A percentile compares a stretch with the other conserved stretches of the same genome.
These are phyloP conservation scores for Termitomyces sp. DNA, from an alignment of 768 basidiomycete species.

Conservation along the genomic window DNA sequence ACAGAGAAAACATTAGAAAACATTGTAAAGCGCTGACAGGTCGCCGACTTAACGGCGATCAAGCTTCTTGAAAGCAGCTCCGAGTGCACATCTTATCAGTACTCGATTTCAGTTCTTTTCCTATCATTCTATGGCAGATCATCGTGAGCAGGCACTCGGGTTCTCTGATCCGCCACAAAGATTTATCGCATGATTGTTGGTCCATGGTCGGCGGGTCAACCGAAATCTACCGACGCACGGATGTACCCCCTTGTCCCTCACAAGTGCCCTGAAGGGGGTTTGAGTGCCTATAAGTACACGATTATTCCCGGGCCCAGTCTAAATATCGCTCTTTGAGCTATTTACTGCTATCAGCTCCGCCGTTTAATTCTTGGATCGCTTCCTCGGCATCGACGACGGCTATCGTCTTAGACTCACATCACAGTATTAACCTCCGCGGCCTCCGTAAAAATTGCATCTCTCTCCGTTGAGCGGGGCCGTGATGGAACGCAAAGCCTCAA, in stretches of 20 bases:
- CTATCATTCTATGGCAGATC: too few species aligned
- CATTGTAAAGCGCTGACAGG: too few species aligned
- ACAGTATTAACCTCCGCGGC: neutral
- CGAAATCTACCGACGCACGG: neutral
- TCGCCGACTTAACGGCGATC: too few species aligned
- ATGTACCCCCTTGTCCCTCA: too few species aligned
- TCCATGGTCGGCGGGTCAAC: neutral
- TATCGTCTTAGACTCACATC: too few species aligned
- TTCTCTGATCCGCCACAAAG: neutral
- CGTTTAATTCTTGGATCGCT: neutral
- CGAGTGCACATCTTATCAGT: too few species aligned
- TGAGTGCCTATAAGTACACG: neutral
- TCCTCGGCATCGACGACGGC: neutral
- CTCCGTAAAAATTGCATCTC: neutral
- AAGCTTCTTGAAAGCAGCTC: too few species aligned
- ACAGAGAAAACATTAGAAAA: too few species aligned
- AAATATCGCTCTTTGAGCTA: neutral
- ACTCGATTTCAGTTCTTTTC: too few species aligned
- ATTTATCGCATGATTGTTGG: neutral
- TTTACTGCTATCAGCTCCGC: neutral
- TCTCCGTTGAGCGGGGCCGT: neutral
- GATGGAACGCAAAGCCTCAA: slow-evolving; percentile 11
- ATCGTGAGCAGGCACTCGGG: too few species aligned
- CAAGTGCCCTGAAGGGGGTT: too few species aligned
- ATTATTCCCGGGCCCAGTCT: neutral